phyloP scores from a whole-genome alignment of 2,329 filamentous ascomycete species.

The Grosmannia serpens region DNA sequence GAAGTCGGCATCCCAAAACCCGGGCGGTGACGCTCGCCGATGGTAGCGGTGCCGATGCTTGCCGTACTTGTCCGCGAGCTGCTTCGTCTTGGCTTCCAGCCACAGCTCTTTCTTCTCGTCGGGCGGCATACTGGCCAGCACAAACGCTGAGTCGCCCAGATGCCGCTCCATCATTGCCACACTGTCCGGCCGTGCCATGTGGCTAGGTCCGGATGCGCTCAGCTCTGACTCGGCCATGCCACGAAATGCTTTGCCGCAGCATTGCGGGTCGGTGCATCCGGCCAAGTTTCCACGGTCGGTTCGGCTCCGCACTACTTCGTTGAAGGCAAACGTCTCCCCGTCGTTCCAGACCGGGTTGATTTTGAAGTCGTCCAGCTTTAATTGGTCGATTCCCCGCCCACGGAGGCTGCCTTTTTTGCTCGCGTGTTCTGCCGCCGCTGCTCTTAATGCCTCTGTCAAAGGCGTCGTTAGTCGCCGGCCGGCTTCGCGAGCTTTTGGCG shows the following conservation, averaged over 20 bases:
- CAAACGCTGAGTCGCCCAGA: slow-evolving; percentile 47
- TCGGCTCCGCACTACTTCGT: slow-evolving; percentile 61
- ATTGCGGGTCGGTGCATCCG: slow-evolving; percentile 64
- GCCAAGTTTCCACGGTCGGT: slow-evolving; percentile 58
- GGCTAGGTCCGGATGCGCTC: slow-evolving; percentile 19
- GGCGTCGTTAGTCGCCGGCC: neutral
- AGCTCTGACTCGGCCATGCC: slow-evolving; percentile 48
- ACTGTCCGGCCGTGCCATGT: slow-evolving; percentile 27
- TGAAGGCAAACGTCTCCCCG: slow-evolving; percentile 60
- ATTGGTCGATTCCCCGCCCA: slow-evolving; percentile 39
- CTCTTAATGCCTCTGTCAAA: neutral
- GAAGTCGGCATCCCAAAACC: slow-evolving; percentile 87
- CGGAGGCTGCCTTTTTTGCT: slow-evolving; percentile 32
- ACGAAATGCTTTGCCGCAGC: slow-evolving; percentile 63
- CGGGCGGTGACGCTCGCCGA: slow-evolving; percentile 63
- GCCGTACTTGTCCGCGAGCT: slow-evolving; percentile 63
- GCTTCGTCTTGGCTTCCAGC: slow-evolving; percentile 62
- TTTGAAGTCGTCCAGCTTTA: slow-evolving; percentile 66
- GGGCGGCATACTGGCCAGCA: slow-evolving; percentile 43
- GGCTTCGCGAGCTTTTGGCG: neutral
- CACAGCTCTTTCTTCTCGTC: slow-evolving; percentile 56
- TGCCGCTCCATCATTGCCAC: slow-evolving; percentile 42
- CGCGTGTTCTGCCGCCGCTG: neutral
- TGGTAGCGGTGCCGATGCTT: slow-evolving; percentile 67
- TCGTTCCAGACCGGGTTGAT: slow-evolving; percentile 64